Conservation (phyloP, 1,139 yeast genomes). For the Suhomyces wounanorum region DNA sequence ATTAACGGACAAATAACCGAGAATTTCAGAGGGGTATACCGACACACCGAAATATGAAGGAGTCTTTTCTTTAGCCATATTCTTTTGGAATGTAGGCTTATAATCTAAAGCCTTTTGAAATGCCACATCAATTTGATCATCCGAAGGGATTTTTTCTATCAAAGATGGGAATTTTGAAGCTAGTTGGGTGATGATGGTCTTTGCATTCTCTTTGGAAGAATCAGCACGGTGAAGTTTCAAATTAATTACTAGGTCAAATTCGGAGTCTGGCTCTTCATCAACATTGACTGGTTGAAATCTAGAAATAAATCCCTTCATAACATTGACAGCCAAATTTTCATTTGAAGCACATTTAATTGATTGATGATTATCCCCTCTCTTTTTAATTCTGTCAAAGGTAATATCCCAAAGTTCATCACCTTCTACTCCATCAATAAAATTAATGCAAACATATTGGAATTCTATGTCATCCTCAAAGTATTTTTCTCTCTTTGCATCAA, state of each 20-base stretch:
- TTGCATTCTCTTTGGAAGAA: constrained; percentile 58
- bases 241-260: constrained; percentile 62
- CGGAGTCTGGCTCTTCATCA: constrained; percentile 56
- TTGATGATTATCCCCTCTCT: constrained; percentile 90
- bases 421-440: constrained; percentile 52
- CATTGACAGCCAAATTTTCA: constrained; percentile 47
- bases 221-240: constrained; percentile 33
- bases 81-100: constrained; percentile 53
- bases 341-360: constrained; percentile 61
- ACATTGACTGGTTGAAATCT: constrained; percentile 65
- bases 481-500: constrained; percentile 41
- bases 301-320: constrained; percentile 72
- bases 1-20: constrained; percentile 9
- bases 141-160: constrained; percentile 42
- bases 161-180: constrained; percentile 48
- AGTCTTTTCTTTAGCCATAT: constrained; percentile 20
- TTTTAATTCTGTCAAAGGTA: constrained; percentile 60
- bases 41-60: constrained; percentile 32
- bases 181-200: constrained; percentile 42
- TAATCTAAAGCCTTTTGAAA: constrained; percentile 52
- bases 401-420: constrained; percentile 44
- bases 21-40: constrained; percentile 16
- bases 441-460: constrained; percentile 62
- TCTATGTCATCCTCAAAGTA: constrained; percentile 32
- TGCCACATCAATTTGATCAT: constrained; percentile 40